These are phyloP conservation scores for Polytrichum formosum DNA, from an alignment of 225 moss, liverwort and hornwort species.

Conservation along the genomic window DNA sequence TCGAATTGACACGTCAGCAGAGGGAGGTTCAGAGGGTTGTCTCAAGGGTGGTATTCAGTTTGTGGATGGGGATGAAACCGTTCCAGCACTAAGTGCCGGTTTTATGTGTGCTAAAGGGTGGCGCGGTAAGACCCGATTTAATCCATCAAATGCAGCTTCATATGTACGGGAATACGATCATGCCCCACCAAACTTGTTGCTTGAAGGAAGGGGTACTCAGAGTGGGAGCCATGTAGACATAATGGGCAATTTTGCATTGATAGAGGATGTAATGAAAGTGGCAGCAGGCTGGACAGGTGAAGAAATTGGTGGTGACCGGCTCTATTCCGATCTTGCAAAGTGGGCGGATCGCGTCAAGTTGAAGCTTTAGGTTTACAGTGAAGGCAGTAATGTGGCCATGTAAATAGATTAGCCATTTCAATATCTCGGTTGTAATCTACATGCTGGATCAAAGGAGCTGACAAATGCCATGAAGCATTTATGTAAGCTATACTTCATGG, in stretches of 20 bases:
- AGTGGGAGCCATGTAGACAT: constrained; percentile 64
- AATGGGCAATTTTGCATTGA: constrained; percentile 61
- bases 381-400: background rate
- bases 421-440: constrained; percentile 1
- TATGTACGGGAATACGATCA: constrained; percentile 47
- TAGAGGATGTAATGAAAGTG: constrained; percentile 53
- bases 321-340: constrained; percentile 34
- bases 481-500: background rate
- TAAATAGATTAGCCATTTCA: background rate
- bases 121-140: constrained; percentile 59
- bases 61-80: constrained; percentile 62
- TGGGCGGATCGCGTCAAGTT: constrained; percentile 51
- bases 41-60: constrained; percentile 60
- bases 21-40: constrained; percentile 60
- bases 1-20: constrained; percentile 56
- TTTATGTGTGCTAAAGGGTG: constrained; percentile 67
- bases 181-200: constrained; percentile 39
- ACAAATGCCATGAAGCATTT: constrained; percentile 2
- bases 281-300: constrained; percentile 53
- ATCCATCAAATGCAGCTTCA: constrained; percentile 33
- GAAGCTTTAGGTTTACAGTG: constrained; percentile 15
- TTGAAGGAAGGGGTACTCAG: constrained; percentile 65
- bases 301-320: constrained; percentile 51
- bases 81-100: constrained; percentile 55
- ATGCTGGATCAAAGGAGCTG: constrained; percentile 5